Conservation (phyloP, 2,329 filamentous ascomycete genomes). For the Acrocalymma vagum region DNA sequence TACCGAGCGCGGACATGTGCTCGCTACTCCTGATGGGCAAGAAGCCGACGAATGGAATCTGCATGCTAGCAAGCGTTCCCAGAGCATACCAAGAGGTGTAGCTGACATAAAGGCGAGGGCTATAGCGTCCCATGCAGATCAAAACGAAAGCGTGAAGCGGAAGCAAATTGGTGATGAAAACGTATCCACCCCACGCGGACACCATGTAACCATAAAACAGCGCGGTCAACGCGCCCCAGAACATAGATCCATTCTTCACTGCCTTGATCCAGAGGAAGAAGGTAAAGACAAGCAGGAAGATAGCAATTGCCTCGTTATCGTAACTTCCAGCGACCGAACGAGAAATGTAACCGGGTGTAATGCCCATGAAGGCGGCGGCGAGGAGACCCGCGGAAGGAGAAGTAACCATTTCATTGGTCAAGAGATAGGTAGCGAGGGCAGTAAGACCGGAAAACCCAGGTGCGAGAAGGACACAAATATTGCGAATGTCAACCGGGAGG, state of each 20-base stretch:
- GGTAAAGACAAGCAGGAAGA: constrained; percentile 97
- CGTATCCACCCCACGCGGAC: constrained; percentile 98
- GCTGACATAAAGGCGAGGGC: constrained; percentile 90
- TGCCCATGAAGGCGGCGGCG: constrained; percentile 96
- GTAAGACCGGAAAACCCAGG: constrained; percentile 95
- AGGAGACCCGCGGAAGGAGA: constrained; percentile 94
- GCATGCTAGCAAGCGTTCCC: constrained; percentile 96
- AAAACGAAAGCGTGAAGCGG: constrained; percentile 94
- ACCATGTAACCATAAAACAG: constrained; percentile 99
- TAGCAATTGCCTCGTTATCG: constrained; percentile 99
- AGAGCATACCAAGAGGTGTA: constrained; percentile 99
- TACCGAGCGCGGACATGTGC: constrained; percentile 96
- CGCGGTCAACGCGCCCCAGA: constrained; percentile 94
- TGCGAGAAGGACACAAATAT: constrained; percentile 96
- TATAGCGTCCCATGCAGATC: constrained; percentile 96
- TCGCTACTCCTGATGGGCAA: constrained; percentile 95
- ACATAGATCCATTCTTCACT: constrained; percentile 92
- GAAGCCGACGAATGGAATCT: constrained; percentile 98
- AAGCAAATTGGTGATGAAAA: constrained; percentile 98
- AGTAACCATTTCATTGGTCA: constrained; percentile 97
- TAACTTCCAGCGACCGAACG: constrained; percentile 97
- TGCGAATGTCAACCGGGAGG: constrained; percentile 95
- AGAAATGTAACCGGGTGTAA: constrained; percentile 96
- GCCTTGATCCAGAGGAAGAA: constrained; percentile 99
- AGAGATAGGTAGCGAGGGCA: constrained; percentile 89